Percentiles rank a stretch among this genome's conserved stretches.
Conservation (phyloP, 352 stramenopile genomes). For the Blastocystis hominis region DNA sequence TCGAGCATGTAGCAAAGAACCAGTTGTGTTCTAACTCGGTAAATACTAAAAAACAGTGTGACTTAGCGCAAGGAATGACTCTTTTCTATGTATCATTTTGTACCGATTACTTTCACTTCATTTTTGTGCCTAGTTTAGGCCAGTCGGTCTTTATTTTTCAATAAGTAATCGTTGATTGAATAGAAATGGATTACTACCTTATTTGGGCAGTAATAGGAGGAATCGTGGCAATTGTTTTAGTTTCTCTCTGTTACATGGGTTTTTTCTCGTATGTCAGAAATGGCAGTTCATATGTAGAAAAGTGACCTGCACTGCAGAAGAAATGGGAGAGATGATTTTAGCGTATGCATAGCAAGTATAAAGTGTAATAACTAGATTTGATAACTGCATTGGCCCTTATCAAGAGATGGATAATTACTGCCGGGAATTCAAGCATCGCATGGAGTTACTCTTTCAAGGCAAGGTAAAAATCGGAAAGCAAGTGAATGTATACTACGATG, state of each 20-base stretch:
- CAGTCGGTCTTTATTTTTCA: too few species aligned
- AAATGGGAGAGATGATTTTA: constrained; percentile 39
- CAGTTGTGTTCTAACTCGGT: too few species aligned
- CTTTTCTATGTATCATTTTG: too few species aligned
- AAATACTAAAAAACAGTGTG: too few species aligned
- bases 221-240: background rate
- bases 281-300: background rate
- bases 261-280: constrained; percentile 17
- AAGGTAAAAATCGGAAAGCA: background rate
- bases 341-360: background rate
- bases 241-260: constrained; percentile 37
- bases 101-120: too few species aligned
- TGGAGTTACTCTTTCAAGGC: background rate
- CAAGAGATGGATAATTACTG: constrained; percentile 7
- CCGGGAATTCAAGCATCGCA: background rate
- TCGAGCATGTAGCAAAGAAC: too few species aligned
- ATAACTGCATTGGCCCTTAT: constrained; percentile 8
- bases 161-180: background rate
- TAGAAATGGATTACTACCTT: constrained; percentile 14
- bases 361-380: background rate
- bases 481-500: constrained; percentile 41
- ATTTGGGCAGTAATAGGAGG: constrained; percentile 2
- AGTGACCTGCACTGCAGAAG: background rate
- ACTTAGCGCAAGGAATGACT: too few species aligned
- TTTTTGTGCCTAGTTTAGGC: too few species aligned